These are phyloP conservation scores for Penicillium sp. DNA, from an alignment of 2,329 filamentous ascomycete species.

Conservation along the genomic window DNA sequence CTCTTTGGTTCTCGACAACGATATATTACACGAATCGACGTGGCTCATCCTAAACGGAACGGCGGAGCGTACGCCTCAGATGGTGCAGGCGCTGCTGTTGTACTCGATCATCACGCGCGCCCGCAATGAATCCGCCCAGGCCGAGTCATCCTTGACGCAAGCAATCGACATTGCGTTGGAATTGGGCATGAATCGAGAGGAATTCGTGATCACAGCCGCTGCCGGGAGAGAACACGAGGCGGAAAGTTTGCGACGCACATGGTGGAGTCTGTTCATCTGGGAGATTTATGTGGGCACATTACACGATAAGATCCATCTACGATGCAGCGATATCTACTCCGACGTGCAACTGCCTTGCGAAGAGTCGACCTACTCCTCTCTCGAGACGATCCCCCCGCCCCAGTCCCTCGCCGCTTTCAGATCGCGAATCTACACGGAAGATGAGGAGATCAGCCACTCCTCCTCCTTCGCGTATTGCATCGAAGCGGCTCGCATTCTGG, in stretches of 20 bases:
- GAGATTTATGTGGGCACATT: conserved; percentile 79
- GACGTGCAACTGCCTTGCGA: conserved; percentile 76
- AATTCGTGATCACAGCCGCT: conserved; percentile 49
- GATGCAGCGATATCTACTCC: conserved; percentile 50
- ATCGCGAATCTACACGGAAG: conserved; percentile 64
- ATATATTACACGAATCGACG: conserved; percentile 51
- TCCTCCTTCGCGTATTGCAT: conserved; percentile 82
- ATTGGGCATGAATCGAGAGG: conserved; percentile 69
- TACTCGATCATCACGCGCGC: conserved; percentile 34
- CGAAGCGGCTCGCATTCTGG: conserved; percentile 72
- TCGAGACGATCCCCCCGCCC: conserved; percentile 58
- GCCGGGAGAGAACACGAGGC: conserved; percentile 63
- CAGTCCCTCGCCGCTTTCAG: conserved; percentile 56
- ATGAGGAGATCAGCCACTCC: conserved; percentile 61
- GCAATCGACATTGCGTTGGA: conserved; percentile 70
- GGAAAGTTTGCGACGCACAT: conserved; percentile 80
- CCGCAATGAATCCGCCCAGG: conserved; percentile 27
- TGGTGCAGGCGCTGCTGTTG: conserved; percentile 36
- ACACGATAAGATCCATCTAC: conserved; percentile 17
- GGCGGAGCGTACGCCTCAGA: conserved; percentile 26
- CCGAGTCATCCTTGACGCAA: conserved; percentile 52
- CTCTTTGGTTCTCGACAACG: conserved; percentile 28
- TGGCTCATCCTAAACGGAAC: conserved; percentile 16
- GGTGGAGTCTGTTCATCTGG: conserved; percentile 78
- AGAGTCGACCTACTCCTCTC: conserved; percentile 57